phyloP scores from a whole-genome alignment of 257 asterid species.

The Thymus quinquecostatus region DNA sequence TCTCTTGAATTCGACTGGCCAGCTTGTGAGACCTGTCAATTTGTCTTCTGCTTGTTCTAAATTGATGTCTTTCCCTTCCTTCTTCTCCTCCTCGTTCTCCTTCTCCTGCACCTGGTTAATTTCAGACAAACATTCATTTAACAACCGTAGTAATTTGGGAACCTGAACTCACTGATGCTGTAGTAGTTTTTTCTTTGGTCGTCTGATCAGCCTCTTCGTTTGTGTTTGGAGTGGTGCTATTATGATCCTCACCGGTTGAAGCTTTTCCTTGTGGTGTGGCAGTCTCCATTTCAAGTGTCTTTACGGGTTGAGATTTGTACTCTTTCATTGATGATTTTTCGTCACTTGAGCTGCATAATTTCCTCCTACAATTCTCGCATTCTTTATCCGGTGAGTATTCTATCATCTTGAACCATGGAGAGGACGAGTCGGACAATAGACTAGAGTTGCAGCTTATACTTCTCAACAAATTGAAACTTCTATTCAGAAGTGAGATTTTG shows the following conservation, averaged over 20 bases:
- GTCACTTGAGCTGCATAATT: slow-evolving; percentile 35
- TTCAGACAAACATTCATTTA: background rate
- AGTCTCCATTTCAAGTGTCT: slow-evolving; percentile 42
- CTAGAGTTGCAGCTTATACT: slow-evolving; percentile 66
- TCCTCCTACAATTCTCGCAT: slow-evolving; percentile 39
- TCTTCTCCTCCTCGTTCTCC: slow-evolving; percentile 63
- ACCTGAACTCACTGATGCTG: slow-evolving; percentile 30
- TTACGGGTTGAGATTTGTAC: slow-evolving; percentile 40
- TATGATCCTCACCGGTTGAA: slow-evolving; percentile 34
- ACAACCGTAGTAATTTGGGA: background rate
- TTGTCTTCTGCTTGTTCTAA: slow-evolving; percentile 70
- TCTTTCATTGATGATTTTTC: slow-evolving; percentile 38
- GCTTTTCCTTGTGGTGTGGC: slow-evolving; percentile 35
- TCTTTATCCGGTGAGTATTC: slow-evolving; percentile 56
- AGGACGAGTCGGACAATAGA: slow-evolving; percentile 25
- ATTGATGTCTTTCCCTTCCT: slow-evolving; percentile 61
- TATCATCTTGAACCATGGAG: slow-evolving; percentile 47
- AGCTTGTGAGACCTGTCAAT: slow-evolving; percentile 46
- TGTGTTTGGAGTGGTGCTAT: slow-evolving; percentile 26
- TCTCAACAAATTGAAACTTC: slow-evolving; percentile 46
- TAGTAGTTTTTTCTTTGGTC: slow-evolving; percentile 28
- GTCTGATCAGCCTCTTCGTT: slow-evolving; percentile 44
- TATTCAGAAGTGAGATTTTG: slow-evolving; percentile 35
- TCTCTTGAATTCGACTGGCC: slow-evolving; percentile 83
- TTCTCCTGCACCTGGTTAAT: slow-evolving; percentile 42